phyloP scores from a whole-genome alignment of 1,284 basidiomycete species.

The Puccinia coronata region DNA sequence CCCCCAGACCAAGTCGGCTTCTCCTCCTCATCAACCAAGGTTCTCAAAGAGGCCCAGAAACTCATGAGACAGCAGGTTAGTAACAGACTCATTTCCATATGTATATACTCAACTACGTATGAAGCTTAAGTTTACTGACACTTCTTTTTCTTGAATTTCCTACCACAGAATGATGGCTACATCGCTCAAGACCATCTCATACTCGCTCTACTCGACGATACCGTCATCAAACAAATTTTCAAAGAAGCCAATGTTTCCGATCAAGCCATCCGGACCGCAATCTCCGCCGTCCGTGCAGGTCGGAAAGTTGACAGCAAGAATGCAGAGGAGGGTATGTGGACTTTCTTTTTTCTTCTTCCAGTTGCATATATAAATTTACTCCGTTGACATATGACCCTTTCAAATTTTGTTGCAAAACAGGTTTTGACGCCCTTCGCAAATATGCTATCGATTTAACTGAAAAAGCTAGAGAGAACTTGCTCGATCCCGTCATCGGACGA shows the following conservation, averaged over 20 bases:
- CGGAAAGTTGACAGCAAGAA: conserved; percentile 75
- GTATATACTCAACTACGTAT: too few relatives aligned
- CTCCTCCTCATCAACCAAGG: conserved; percentile 67
- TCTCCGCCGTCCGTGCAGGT: conserved; percentile 77
- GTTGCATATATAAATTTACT: conserved; percentile 3
- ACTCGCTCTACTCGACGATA: conserved; percentile 71
- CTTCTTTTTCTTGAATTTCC: background rate
- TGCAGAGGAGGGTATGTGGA: conserved; percentile 78
- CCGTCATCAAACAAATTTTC: conserved; percentile 68
- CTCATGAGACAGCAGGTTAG: conserved; percentile 74
- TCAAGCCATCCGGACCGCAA: conserved; percentile 73
- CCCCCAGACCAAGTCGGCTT: conserved; percentile 76
- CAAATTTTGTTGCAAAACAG: conserved; percentile 53
- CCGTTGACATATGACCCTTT: background rate
- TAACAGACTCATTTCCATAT: background rate
- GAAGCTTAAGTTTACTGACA: background rate
- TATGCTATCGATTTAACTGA: conserved; percentile 65
- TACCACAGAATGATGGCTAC: conserved; percentile 73
- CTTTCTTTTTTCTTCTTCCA: conserved; percentile 53
- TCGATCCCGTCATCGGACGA: conserved; percentile 66
- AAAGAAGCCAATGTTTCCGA: conserved; percentile 75
- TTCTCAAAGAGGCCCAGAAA: conserved; percentile 76
- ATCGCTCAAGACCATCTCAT: conserved; percentile 85
- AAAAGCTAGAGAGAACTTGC: conserved; percentile 62
- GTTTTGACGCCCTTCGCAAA: conserved; percentile 59